Percentiles rank a stretch among this genome's conserved stretches.
phyloP scores from a whole-genome alignment of 176 grass and related monocot genomes.

The Paspalum notatum region DNA sequence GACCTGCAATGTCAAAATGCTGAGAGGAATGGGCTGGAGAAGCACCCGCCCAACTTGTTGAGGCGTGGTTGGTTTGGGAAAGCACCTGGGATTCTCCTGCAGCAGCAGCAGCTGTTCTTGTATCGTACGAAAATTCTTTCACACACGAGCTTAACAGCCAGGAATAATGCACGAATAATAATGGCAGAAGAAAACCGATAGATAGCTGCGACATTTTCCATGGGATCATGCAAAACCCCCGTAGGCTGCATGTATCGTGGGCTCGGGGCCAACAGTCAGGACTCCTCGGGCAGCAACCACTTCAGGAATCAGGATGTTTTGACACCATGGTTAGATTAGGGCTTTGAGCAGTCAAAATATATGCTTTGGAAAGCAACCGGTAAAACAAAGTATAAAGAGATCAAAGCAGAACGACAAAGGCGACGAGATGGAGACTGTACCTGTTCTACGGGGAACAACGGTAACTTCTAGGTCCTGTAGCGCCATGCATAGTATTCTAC shows the following conservation, averaged over 20 bases:
- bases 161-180: conserved; percentile 36
- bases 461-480: conserved; percentile 10
- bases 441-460: conserved; percentile 18
- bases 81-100: conserved; percentile 29
- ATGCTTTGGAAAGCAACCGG: conserved; percentile 36
- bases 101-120: background rate
- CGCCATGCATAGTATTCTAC: background rate
- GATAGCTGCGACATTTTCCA: conserved; percentile 8
- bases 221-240: background rate
- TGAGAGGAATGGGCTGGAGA: conserved; percentile 23
- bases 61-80: background rate
- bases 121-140: conserved; percentile 40
- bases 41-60: background rate
- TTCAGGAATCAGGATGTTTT: background rate
- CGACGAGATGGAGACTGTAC: conserved; percentile 12
- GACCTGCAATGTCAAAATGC: conserved; percentile 7
- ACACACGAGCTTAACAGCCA: conserved; percentile 26
- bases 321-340: background rate
- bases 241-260: background rate
- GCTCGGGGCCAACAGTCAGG: background rate
- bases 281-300: background rate
- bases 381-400: conserved; percentile 51
- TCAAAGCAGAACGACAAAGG: conserved; percentile 1
- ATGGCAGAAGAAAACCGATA: background rate
- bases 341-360: conserved; percentile 31